phyloP scores from a whole-genome alignment of 495 filamentous ascomycete genomes.

The Podospora didyma region DNA sequence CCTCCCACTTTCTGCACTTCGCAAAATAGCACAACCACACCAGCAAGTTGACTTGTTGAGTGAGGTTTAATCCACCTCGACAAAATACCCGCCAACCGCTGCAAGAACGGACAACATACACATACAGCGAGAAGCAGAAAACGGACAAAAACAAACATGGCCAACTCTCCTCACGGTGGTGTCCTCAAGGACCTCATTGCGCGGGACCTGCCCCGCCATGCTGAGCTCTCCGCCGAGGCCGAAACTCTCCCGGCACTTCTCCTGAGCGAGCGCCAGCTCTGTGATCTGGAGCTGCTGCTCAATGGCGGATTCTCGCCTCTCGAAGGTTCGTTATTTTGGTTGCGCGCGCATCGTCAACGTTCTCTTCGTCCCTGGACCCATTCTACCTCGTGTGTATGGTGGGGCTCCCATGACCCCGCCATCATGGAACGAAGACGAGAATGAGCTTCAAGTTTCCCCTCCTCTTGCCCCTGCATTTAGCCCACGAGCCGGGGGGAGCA shows the following conservation, averaged over 20 bases:
- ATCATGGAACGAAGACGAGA: no score
- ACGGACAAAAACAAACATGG: constrained; percentile 34
- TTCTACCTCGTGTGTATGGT: no score
- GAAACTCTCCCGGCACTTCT: constrained; percentile 81
- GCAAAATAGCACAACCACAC: neutral
- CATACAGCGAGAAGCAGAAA: neutral
- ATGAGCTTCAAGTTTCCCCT: neutral
- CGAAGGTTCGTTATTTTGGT: constrained; percentile 63
- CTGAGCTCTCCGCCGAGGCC: constrained; percentile 74
- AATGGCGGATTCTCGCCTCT: constrained; percentile 96
- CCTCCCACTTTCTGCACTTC: neutral
- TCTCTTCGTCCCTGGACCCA: no score
- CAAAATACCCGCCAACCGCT: no score
- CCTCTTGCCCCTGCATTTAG: neutral
- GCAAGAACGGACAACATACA: no score
- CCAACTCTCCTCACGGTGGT: constrained; percentile 87
- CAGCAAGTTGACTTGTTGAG: no score
- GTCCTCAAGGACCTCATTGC: constrained; percentile 95
- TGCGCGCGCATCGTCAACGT: constrained; percentile 3
- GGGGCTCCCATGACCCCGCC: constrained; percentile 28
- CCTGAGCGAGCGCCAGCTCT: constrained; percentile 89
- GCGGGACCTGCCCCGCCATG: constrained; percentile 75
- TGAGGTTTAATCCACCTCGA: no score
- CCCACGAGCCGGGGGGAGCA: neutral
- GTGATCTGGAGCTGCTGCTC: constrained; percentile 93